phyloP scores from a whole-genome alignment of 163 green algal genomes.

The Chloromonas sp. region DNA sequence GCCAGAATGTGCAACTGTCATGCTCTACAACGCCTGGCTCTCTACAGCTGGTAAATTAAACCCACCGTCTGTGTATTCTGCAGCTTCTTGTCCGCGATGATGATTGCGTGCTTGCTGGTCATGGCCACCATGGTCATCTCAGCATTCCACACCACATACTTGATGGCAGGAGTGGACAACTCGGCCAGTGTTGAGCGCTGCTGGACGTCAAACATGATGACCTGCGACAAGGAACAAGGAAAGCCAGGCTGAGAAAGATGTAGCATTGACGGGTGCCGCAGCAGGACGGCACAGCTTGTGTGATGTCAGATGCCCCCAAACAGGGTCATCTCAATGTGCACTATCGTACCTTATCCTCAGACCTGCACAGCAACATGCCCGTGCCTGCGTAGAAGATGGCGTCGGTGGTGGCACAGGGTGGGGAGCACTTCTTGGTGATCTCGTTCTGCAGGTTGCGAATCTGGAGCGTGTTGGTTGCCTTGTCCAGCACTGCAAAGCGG shows the following conservation, averaged over 20 bases:
- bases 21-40: no score
- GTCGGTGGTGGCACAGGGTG: conserved; percentile 72
- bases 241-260: not conserved
- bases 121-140: conserved; percentile 91
- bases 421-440: conserved; percentile 94
- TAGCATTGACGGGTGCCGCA: not conserved
- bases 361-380: conserved; percentile 86
- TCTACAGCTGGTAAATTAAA: not conserved
- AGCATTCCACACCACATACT: conserved; percentile 96
- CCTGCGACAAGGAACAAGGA: conserved; percentile 7
- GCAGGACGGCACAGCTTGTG: not conserved
- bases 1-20: no score
- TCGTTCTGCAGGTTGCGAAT: conserved; percentile 76
- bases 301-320: no score
- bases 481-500: conserved; percentile 96
- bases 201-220: conserved; percentile 54
- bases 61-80: conserved; percentile 64
- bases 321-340: no score
- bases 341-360: conserved; percentile 86
- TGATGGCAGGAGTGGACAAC: conserved; percentile 82
- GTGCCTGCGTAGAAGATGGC: conserved; percentile 97
- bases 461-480: conserved; percentile 74
- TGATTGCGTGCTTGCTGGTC: conserved; percentile 96
- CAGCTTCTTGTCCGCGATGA: conserved; percentile 91
- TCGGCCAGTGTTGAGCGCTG: conserved; percentile 84